A percentile compares a stretch with the other conserved stretches of the same genome.
phyloP scores from a whole-genome alignment of 495 filamentous ascomycete genomes.

The Podospora didyma region DNA sequence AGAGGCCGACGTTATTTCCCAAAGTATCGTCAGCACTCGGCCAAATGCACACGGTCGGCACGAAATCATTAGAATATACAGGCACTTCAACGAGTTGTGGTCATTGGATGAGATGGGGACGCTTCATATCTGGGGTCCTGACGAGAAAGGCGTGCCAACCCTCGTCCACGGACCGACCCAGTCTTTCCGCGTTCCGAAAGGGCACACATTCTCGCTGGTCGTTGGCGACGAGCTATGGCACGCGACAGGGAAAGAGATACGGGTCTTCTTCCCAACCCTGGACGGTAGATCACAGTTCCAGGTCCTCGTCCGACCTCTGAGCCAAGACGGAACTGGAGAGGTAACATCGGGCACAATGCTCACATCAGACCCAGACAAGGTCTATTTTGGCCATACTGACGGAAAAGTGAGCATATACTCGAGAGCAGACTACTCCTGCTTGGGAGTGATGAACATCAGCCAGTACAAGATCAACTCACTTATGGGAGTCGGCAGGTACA shows the following conservation, averaged over 20 bases:
- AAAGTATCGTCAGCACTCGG: conserved; percentile 61
- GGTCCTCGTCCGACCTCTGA: conserved; percentile 63
- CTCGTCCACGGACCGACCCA: conserved; percentile 61
- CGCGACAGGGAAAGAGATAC: conserved; percentile 80
- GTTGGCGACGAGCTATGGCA: conserved; percentile 81
- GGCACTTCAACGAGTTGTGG: conserved; percentile 89
- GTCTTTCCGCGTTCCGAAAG: conserved; percentile 68
- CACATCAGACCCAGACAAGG: conserved; percentile 67
- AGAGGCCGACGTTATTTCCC: conserved; percentile 74
- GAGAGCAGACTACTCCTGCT: conserved; percentile 63
- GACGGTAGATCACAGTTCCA: conserved; percentile 64
- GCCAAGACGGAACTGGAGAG: conserved; percentile 65
- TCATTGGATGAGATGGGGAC: conserved; percentile 88
- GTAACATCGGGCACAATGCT: conserved; percentile 82
- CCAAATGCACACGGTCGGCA: conserved; percentile 70
- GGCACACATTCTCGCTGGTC: conserved; percentile 83
- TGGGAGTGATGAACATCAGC: conserved; percentile 77
- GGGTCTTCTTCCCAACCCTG: conserved; percentile 73
- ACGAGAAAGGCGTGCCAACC: conserved; percentile 68
- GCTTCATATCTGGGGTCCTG: conserved; percentile 81
- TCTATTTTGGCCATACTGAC: conserved; percentile 89
- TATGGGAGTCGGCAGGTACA: conserved; percentile 71
- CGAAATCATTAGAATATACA: conserved; percentile 82
- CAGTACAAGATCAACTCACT: conserved; percentile 94
- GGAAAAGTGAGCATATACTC: conserved; percentile 94